These are phyloP conservation scores for Capsicum chinense DNA, from an alignment of 257 asterid species.

Conservation along the genomic window DNA sequence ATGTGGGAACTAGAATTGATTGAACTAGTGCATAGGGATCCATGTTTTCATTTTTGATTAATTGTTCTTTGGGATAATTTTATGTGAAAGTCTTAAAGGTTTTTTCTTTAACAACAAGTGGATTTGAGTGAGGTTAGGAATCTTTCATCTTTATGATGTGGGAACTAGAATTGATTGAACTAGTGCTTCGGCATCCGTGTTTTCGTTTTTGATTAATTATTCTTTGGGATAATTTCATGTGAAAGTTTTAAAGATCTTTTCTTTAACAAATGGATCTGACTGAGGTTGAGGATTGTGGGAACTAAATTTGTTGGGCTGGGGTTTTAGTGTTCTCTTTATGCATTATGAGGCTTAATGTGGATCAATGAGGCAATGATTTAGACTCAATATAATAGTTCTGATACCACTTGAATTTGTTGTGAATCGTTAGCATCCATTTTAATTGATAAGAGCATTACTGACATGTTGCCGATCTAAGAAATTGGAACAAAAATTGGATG, in stretches of 20 bases:
- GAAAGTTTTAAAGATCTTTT: not conserved
- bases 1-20: not conserved
- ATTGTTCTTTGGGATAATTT: not conserved
- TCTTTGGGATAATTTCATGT: not conserved
- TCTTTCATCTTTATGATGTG: not conserved
- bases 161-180: not conserved
- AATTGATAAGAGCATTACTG: not conserved
- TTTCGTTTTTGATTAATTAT: not conserved
- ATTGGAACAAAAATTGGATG: not conserved
- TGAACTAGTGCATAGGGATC: not conserved
- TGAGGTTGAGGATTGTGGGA: not conserved
- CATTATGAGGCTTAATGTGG: slow-evolving; percentile 9
- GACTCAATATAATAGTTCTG: not conserved
- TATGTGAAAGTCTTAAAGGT: not conserved
- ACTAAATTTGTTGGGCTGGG: not conserved
- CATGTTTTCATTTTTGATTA: not conserved
- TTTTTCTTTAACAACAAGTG: not conserved
- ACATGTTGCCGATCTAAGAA: not conserved
- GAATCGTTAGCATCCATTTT: not conserved
- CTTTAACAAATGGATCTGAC: not conserved
- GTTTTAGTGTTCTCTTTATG: not conserved
- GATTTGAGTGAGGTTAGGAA: not conserved
- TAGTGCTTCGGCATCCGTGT: not conserved
- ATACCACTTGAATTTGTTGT: not conserved
- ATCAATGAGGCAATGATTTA: not conserved